Conservation (phyloP, 306 rosid genomes). For the Comarum palustre region DNA sequence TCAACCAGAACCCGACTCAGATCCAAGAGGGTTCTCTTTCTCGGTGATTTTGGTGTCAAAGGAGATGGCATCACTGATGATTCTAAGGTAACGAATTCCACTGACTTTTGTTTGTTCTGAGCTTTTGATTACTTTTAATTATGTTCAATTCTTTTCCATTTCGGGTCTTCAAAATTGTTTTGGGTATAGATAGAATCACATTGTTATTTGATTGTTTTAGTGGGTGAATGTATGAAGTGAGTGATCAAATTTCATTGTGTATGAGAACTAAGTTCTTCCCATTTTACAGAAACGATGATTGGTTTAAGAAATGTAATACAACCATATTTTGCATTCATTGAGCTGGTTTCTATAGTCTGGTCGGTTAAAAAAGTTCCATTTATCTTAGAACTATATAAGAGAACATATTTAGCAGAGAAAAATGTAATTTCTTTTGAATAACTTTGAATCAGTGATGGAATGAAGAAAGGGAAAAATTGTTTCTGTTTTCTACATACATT, state of each 20-base stretch:
- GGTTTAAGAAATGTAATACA: not conserved
- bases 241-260: not conserved
- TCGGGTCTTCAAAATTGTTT: not conserved
- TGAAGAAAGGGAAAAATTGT: not conserved
- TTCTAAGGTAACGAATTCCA: slow-evolving; percentile 42
- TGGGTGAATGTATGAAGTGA: not conserved
- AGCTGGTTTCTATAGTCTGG: not conserved
- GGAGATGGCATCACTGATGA: slow-evolving; percentile 77
- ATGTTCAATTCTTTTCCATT: not conserved
- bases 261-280: not conserved
- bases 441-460: not conserved
- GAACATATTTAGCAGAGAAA: not conserved
- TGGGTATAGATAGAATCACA: not conserved
- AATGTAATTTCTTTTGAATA: not conserved
- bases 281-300: not conserved
- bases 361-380: not conserved
- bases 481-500: not conserved
- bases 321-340: not conserved
- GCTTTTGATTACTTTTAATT: not conserved
- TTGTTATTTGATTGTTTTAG: not conserved
- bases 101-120: not conserved
- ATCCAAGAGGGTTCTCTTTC: slow-evolving; percentile 46
- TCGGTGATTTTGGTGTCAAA: slow-evolving; percentile 62
- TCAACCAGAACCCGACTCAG: slow-evolving; percentile 28
- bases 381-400: not conserved